Base-by-base conservation (phyloP, 2,329 filamentous ascomycete genomes). In the Colletotrichum spaethianum region DNA sequence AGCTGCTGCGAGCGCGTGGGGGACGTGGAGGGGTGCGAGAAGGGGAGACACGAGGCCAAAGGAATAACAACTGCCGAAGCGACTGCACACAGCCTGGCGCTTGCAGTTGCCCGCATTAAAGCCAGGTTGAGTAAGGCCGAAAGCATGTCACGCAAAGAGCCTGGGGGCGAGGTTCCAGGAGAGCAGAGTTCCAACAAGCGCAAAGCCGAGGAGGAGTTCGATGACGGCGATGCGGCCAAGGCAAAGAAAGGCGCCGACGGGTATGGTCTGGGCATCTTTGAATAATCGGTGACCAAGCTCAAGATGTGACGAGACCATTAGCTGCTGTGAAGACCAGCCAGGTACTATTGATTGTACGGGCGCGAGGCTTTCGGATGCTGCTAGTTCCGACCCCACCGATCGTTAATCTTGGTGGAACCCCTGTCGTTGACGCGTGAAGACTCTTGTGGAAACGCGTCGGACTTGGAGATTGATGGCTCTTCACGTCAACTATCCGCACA, bases 171-270 rank as follows among this genome's bases (percentile, higher is more conserved):
- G 14, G n/a, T n/a, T 3, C 20, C 9, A 11, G n/a, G n/a, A 16
- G 14, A 8, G 18, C n/a, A 16, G 31, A 50, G 16, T 12, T 6
- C n/a, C 18, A 36, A 20, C 11, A 63, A 52, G 46, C 60, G 44
- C 46, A 40, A 52, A 44, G 60, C 46, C 5, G 60, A 63, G 2
- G 46, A 31, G 18, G 59, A 80, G 52, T 31, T 23, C 52, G 28
- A 18, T 16, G 52, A 36, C 11, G 31, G 31, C 11, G 31, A 8
- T 16, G 52, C 52, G 20, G 12, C 31, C 31, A 23, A 36, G 31
- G 52, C 11, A 31, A 55, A 8, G 52, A 36, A 36, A 16, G 52
- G 20, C 20, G 52, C 52, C 20, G 52, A 20, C 52, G 20, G 31
- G 20, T 12, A 8, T n/a, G 4, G 28, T 9, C 31, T 55, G 28